phyloP scores from a whole-genome alignment of 306 rosid species.

The Hippophae rhamnoides region DNA sequence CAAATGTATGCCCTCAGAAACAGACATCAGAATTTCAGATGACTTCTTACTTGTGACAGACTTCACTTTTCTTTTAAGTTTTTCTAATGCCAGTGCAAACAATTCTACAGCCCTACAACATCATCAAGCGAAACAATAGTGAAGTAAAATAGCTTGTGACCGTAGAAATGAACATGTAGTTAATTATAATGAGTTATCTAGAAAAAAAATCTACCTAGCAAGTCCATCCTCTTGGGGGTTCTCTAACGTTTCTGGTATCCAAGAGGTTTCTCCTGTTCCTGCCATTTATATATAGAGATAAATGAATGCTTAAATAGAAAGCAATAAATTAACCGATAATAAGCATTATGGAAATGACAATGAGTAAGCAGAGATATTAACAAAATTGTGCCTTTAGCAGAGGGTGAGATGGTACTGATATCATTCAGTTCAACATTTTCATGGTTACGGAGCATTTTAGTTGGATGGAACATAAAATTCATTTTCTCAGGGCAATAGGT shows the following conservation, averaged over 20 bases:
- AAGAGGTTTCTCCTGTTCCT: conserved; percentile 48
- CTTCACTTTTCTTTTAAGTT: conserved; percentile 61
- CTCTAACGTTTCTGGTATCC: conserved; percentile 43
- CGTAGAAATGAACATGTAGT: conserved; percentile 1
- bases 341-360: not conserved
- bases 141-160: conserved; percentile 8
- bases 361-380: conserved; percentile 6
- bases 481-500: conserved; percentile 23
- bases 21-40: conserved; percentile 65
- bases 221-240: conserved; percentile 54
- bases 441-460: conserved; percentile 36
- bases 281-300: conserved; percentile 16
- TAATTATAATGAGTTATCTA: conserved; percentile 3
- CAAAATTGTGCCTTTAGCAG: conserved; percentile 35
- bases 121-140: conserved; percentile 14
- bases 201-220: conserved; percentile 43
- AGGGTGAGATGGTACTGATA: conserved; percentile 28
- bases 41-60: conserved; percentile 47
- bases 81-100: conserved; percentile 53
- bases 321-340: not conserved
- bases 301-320: not conserved
- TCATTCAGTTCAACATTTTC: conserved; percentile 33
- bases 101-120: conserved; percentile 64
- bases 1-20: conserved; percentile 49
- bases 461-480: conserved; percentile 31